These are phyloP conservation scores for Auriscalpium orientale DNA, from an alignment of 768 basidiomycete species.

Conservation along the genomic window DNA sequence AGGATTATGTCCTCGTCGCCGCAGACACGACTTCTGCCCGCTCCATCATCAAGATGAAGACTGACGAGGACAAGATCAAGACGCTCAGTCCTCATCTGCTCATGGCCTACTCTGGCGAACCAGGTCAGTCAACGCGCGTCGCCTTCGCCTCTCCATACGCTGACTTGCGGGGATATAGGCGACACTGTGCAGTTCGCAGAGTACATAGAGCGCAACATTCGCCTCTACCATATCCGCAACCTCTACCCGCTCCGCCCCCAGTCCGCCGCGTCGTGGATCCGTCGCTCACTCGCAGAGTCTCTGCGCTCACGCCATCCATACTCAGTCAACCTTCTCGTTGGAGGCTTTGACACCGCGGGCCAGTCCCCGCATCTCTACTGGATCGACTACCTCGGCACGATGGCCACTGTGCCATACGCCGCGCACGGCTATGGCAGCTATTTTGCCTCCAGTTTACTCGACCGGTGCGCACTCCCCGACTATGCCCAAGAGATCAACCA, in stretches of 20 bases:
- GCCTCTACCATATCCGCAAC: constrained; percentile 93
- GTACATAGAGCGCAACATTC: constrained; percentile 91
- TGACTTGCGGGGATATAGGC: constrained; percentile 36
- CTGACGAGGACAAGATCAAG: constrained; percentile 96
- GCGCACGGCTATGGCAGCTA: constrained; percentile 95
- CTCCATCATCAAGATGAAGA: constrained; percentile 97
- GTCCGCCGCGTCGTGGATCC: constrained; percentile 93
- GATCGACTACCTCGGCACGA: constrained; percentile 93
- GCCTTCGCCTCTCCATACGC: no score
- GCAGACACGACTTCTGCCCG: constrained; percentile 84
- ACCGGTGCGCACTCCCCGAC: constrained; percentile 48
- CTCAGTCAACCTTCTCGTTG: constrained; percentile 86
- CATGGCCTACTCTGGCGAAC: constrained; percentile 94
- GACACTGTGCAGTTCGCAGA: constrained; percentile 97
- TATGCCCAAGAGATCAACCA: not conserved
- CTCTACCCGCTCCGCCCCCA: constrained; percentile 82
- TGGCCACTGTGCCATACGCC: constrained; percentile 82
- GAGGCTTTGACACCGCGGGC: constrained; percentile 81
- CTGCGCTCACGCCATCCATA: constrained; percentile 85
- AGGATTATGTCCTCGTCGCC: constrained; percentile 89
- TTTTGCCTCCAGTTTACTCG: constrained; percentile 87
- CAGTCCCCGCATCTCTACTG: constrained; percentile 79
- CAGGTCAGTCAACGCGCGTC: constrained; percentile 43
- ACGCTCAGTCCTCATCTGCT: constrained; percentile 81
- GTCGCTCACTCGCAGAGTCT: constrained; percentile 81